A percentile compares a stretch with the other conserved stretches of the same genome.
phyloP scores from a whole-genome alignment of 352 stramenopile genomes.

The Globisporangium megalacanthum region DNA sequence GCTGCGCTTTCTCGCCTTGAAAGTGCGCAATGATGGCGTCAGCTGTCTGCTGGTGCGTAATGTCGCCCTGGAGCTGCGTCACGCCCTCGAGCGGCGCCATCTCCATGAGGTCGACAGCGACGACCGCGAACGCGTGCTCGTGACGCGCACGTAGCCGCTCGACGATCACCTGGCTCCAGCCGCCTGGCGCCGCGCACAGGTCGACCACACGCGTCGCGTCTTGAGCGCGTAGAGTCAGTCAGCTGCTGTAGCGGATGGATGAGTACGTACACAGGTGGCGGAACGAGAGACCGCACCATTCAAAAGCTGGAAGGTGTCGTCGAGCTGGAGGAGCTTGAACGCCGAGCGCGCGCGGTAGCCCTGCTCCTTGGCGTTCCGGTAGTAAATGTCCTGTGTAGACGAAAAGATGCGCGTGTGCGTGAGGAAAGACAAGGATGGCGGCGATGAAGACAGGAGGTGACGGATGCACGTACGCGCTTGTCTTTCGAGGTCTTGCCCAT shows the following conservation, averaged over 20 bases:
- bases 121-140: slow-evolving; percentile 29
- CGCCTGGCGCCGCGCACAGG: slow-evolving; percentile 76
- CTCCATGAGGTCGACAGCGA: slow-evolving; percentile 87
- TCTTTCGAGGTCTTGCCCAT: slow-evolving; percentile 91
- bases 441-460: background rate
- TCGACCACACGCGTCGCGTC: slow-evolving; percentile 79
- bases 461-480: slow-evolving; percentile 66
- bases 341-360: slow-evolving; percentile 96
- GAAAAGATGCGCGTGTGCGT: background rate
- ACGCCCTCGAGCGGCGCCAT: slow-evolving; percentile 95
- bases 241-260: background rate
- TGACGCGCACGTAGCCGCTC: slow-evolving; percentile 43
- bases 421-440: background rate
- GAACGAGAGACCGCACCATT: slow-evolving; percentile 14
- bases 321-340: slow-evolving; percentile 99
- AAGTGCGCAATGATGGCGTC: slow-evolving; percentile 71
- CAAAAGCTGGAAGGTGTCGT: slow-evolving; percentile 97
- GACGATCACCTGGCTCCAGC: slow-evolving; percentile 84
- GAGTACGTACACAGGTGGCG: background rate
- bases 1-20: slow-evolving; percentile 85
- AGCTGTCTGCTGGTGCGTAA: slow-evolving; percentile 71
- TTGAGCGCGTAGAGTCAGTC: slow-evolving; percentile 8
- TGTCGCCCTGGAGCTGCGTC: slow-evolving; percentile 73
- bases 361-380: slow-evolving; percentile 89
- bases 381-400: slow-evolving; percentile 85